Evolutionary conservation across 371 early-diverging fungal species (phyloP).

Genomic region (Smittium culicis): DNA sequence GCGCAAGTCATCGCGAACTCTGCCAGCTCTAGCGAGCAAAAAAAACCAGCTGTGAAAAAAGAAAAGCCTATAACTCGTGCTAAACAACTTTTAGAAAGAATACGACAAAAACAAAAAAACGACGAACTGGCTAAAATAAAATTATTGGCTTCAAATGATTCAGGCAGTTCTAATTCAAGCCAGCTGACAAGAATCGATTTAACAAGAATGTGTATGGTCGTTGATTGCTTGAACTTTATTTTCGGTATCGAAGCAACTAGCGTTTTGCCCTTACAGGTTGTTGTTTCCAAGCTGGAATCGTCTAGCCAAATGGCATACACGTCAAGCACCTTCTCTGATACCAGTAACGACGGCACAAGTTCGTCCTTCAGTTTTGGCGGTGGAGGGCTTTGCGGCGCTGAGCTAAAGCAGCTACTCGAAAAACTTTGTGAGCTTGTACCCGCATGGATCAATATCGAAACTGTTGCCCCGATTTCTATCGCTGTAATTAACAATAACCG

Average conservation of each 20-base stretch:
- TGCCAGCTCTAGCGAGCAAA: too few species aligned
- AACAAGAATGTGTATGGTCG: constrained; percentile 21
- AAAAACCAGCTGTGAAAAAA: too few species aligned
- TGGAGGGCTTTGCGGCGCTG: not conserved
- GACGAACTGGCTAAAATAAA: constrained; percentile 12
- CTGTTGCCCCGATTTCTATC: not conserved
- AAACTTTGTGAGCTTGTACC: not conserved
- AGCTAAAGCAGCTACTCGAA: not conserved
- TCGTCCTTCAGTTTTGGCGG: too few species aligned
- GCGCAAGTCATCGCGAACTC: too few species aligned
- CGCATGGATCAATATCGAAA: not conserved
- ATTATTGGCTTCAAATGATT: constrained; percentile 10
- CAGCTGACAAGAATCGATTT: constrained; percentile 8
- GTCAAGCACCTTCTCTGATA: too few species aligned
- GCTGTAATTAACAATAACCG: too few species aligned
- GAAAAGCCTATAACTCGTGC: constrained; percentile 15
- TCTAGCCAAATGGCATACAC: too few species aligned
- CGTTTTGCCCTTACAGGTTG: constrained; percentile 20
- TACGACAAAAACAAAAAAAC: constrained; percentile 27
- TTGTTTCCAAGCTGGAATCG: constrained; percentile 18
- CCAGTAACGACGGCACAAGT: too few species aligned
- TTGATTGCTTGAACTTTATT: constrained; percentile 25
- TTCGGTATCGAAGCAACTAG: constrained; percentile 25
- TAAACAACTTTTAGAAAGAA: constrained; percentile 22
- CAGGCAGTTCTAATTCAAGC: not conserved